Evolutionary conservation across 2,329 filamentous ascomycete species (phyloP).

Genomic region (Davidsoniella eucalypti): DNA sequence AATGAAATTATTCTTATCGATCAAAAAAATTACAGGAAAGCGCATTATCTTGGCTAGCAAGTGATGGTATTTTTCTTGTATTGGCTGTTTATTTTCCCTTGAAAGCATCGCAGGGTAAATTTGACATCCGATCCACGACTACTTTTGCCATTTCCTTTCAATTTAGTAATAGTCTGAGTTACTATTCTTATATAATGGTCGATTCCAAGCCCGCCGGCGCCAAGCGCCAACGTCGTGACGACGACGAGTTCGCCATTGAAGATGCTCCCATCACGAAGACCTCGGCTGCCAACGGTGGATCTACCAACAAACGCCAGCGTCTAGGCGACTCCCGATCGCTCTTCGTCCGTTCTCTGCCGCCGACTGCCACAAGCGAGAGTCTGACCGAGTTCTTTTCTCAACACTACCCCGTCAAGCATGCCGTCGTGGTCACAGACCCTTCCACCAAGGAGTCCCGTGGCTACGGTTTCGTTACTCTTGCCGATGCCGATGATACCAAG

Average conservation of each 20-base stretch:
- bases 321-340: constrained; percentile 54
- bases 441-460: constrained; percentile 76
- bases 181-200: constrained; percentile 16
- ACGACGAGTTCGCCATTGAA: constrained; percentile 21
- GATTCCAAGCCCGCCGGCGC: constrained; percentile 19
- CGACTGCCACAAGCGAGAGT: constrained; percentile 60
- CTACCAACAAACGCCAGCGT: constrained; percentile 35
- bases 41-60: not conserved
- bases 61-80: not conserved
- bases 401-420: constrained; percentile 88
- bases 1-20: constrained; percentile 11
- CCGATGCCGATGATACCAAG: constrained; percentile 78
- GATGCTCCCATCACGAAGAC: constrained; percentile 18
- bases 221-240: constrained; percentile 20
- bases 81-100: not conserved
- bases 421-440: constrained; percentile 76
- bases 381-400: constrained; percentile 86
- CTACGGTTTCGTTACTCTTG: constrained; percentile 94
- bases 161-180: not conserved
- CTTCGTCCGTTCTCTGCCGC: constrained; percentile 77
- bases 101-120: not conserved
- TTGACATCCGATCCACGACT: constrained; percentile 2
- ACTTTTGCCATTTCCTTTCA: constrained; percentile 6
- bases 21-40: constrained; percentile 7
- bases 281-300: constrained; percentile 16